Conservation (phyloP, 306 rosid species). For the Dryas alaskensis region DNA sequence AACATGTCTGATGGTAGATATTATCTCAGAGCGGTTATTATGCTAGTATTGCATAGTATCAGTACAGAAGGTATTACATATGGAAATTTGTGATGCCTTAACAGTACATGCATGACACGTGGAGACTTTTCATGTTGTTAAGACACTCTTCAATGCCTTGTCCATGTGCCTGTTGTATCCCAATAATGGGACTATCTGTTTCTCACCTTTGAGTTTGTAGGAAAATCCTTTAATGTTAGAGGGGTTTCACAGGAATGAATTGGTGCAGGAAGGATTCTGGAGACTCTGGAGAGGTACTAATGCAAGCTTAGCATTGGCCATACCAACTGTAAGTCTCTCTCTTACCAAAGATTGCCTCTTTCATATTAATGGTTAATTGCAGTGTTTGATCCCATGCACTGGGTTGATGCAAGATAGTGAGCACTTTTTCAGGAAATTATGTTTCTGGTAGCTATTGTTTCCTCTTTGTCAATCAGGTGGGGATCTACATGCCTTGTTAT, state of each 20-base stretch:
- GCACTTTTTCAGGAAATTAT: conserved; percentile 17
- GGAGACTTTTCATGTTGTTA: neutral
- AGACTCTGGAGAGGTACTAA: conserved; percentile 93
- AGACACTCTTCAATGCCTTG: conserved; percentile 5
- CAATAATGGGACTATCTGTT: neutral
- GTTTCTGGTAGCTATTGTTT: conserved; percentile 32
- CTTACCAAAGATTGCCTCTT: conserved; percentile 15
- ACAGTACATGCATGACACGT: neutral
- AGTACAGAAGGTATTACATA: neutral
- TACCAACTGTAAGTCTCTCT: conserved; percentile 75
- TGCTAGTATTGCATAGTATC: neutral
- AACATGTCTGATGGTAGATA: neutral
- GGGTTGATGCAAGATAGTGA: neutral
- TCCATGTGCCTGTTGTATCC: neutral
- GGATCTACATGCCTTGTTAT: conserved; percentile 96
- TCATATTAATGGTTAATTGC: conserved; percentile 18
- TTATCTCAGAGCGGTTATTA: neutral
- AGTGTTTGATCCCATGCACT: neutral
- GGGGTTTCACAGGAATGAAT: conserved; percentile 41
- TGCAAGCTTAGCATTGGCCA: conserved; percentile 91
- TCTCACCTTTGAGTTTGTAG: conserved; percentile 2
- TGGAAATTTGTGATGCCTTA: neutral
- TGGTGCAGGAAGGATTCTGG: conserved; percentile 87
- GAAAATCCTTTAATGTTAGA: conserved; percentile 26
- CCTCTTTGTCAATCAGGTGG: conserved; percentile 56